Conservation (phyloP, 805 yeast genomes). For the Candida bentonensis region DNA sequence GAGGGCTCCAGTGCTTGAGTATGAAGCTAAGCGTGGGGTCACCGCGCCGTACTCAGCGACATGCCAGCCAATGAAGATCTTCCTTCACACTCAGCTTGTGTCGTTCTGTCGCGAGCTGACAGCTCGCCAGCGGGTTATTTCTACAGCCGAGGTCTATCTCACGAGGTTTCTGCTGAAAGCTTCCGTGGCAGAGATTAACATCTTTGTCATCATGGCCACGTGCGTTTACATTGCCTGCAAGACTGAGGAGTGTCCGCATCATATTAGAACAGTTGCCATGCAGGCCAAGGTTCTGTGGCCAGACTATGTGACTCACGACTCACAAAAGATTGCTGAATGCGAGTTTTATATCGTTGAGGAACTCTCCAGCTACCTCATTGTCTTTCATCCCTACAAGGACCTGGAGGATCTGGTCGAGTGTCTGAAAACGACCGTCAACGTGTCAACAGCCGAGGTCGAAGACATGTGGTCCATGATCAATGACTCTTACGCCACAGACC, state of each 20-base stretch:
- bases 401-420: slow-evolving; percentile 26
- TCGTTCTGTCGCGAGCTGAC: slow-evolving; percentile 67
- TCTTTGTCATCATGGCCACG: slow-evolving; percentile 69
- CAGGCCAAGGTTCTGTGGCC: slow-evolving; percentile 93
- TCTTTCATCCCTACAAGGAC: slow-evolving; percentile 28
- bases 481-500: slow-evolving; percentile 80
- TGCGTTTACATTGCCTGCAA: slow-evolving; percentile 84
- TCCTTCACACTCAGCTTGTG: slow-evolving; percentile 58
- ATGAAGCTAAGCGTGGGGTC: slow-evolving; percentile 22
- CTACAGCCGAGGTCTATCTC: slow-evolving; percentile 79
- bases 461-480: slow-evolving; percentile 81
- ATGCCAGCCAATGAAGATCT: slow-evolving; percentile 37
- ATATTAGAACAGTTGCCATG: slow-evolving; percentile 64
- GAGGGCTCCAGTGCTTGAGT: slow-evolving; percentile 20
- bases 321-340: slow-evolving; percentile 84
- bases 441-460: slow-evolving; percentile 46
- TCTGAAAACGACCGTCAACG: slow-evolving; percentile 37
- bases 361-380: slow-evolving; percentile 30
- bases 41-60: slow-evolving; percentile 19
- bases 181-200: slow-evolving; percentile 66
- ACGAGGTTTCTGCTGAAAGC: slow-evolving; percentile 57
- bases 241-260: slow-evolving; percentile 91
- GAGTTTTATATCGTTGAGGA: slow-evolving; percentile 91
- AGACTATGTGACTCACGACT: slow-evolving; percentile 81
- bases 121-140: slow-evolving; percentile 68